Evolutionary conservation across 2,329 filamentous ascomycete species (phyloP).

Genomic region (Colletotrichum melonis): DNA sequence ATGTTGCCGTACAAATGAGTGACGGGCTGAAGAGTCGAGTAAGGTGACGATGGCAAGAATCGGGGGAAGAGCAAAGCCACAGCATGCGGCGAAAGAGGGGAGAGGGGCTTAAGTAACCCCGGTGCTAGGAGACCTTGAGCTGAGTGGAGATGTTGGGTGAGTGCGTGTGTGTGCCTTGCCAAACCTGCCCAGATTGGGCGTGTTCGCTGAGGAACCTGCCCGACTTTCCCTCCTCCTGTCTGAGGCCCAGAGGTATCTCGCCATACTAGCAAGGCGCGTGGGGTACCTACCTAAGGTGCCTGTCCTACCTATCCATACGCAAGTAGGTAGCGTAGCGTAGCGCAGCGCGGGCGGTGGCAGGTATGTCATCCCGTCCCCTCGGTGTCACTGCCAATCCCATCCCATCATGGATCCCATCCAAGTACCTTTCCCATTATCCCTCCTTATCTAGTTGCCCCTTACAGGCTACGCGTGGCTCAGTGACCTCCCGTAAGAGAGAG

Average conservation of each 20-base stretch:
- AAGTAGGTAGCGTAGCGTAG: not conserved
- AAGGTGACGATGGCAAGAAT: conserved; percentile 16
- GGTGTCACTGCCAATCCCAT: not conserved
- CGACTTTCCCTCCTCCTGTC: not conserved
- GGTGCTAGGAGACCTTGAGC: not conserved
- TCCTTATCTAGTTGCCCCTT: not conserved
- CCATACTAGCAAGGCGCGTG: not conserved
- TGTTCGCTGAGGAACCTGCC: not conserved
- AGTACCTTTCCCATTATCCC: not conserved
- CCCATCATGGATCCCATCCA: not conserved
- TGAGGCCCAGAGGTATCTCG: not conserved
- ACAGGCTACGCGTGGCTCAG: not conserved
- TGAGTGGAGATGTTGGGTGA: not conserved
- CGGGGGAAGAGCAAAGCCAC: conserved; percentile 7
- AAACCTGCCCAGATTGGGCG: conserved; percentile 14
- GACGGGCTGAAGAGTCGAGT: conserved; percentile 18
- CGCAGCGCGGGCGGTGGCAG: not conserved
- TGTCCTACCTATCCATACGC: no score
- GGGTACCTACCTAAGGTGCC: not conserved
- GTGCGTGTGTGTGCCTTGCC: not conserved
- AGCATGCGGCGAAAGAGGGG: conserved; percentile 20
- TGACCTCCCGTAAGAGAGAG: not conserved
- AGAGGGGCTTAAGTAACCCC: conserved; percentile 35
- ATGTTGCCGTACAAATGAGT: conserved; percentile 34
- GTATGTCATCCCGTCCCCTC: not conserved